Conservation (phyloP, 352 stramenopile species). For the Blastocystis sp. region DNA sequence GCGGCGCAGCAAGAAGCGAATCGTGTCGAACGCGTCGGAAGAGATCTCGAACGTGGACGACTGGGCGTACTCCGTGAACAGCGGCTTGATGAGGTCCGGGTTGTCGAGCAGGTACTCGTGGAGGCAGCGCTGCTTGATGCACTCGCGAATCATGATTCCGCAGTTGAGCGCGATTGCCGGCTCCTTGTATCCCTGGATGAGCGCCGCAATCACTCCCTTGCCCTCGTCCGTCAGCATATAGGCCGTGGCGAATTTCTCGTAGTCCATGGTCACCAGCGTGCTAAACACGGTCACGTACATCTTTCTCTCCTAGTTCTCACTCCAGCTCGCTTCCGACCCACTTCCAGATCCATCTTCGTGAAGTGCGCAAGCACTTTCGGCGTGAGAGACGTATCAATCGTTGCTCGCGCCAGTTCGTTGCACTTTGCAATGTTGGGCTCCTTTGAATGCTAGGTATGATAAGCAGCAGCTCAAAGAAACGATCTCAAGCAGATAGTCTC, state of each 20-base stretch:
- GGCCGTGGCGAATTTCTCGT: slow-evolving; percentile 14
- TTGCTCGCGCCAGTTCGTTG: slow-evolving; percentile 25
- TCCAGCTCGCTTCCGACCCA: neutral
- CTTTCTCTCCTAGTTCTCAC: slow-evolving; percentile 12
- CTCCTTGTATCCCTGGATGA: slow-evolving; percentile 35
- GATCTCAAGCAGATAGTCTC: slow-evolving; percentile 19
- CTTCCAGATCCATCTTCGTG: slow-evolving; percentile 31
- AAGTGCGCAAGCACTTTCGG: slow-evolving; percentile 36
- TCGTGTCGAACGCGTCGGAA: slow-evolving; percentile 40
- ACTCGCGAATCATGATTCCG: slow-evolving; percentile 54
- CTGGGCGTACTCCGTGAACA: slow-evolving; percentile 22
- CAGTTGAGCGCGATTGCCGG: slow-evolving; percentile 17
- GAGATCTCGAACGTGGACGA: slow-evolving; percentile 47
- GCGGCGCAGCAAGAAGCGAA: slow-evolving; percentile 9
- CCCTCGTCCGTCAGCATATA: slow-evolving; percentile 45
- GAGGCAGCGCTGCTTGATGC: slow-evolving; percentile 41
- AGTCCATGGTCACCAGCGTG: slow-evolving; percentile 39
- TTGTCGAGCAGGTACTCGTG: slow-evolving; percentile 48
- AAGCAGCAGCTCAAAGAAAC: neutral
- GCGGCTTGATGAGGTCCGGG: slow-evolving; percentile 22
- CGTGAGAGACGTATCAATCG: slow-evolving; percentile 19
- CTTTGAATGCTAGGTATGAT: slow-evolving; percentile 22
- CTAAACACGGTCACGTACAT: slow-evolving; percentile 53
- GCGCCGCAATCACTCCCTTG: neutral
- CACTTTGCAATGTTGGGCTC: slow-evolving; percentile 48